Evolutionary conservation across 345 rosid species (phyloP).

Genomic region (Gossypium raimondii): DNA sequence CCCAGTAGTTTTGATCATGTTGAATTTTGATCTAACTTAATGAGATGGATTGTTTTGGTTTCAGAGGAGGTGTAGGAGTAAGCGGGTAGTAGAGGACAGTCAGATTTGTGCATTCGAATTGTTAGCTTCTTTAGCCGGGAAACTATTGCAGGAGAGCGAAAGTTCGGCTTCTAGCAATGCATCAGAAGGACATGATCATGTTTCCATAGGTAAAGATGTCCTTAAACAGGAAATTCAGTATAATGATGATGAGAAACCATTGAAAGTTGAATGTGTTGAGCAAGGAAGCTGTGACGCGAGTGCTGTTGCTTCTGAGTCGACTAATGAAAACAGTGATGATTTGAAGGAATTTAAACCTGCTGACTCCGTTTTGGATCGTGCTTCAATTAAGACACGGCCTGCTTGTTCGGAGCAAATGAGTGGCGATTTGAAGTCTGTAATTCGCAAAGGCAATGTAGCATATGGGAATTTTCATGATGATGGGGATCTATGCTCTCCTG

Average conservation of each 20-base stretch:
- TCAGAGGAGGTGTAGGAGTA: slow-evolving; percentile 48
- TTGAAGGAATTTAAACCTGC: slow-evolving; percentile 24
- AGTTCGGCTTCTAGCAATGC: slow-evolving; percentile 75
- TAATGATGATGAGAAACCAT: slow-evolving; percentile 33
- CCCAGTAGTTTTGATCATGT: not conserved
- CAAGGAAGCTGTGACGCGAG: slow-evolving; percentile 42
- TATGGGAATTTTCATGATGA: slow-evolving; percentile 20
- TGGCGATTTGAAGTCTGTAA: slow-evolving; percentile 27
- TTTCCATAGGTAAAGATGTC: slow-evolving; percentile 26
- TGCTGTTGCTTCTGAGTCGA: slow-evolving; percentile 24
- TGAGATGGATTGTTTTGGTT: slow-evolving; percentile 19
- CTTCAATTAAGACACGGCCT: slow-evolving; percentile 24
- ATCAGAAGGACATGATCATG: slow-evolving; percentile 48
- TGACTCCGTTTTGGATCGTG: slow-evolving; percentile 30
- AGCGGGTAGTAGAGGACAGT: slow-evolving; percentile 38
- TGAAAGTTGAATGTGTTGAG: slow-evolving; percentile 42
- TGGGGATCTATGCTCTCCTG: slow-evolving; percentile 27
- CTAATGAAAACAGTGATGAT: slow-evolving; percentile 25
- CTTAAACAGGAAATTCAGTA: slow-evolving; percentile 37
- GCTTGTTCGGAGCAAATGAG: slow-evolving; percentile 24
- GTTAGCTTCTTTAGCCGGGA: slow-evolving; percentile 85
- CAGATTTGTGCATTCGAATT: slow-evolving; percentile 70
- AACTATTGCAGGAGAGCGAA: slow-evolving; percentile 75
- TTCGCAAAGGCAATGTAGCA: slow-evolving; percentile 23
- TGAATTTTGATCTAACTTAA: slow-evolving; percentile 20